Conservation (phyloP, 225 moss, liverwort and hornwort species). For the Sphagnum contortum region DNA sequence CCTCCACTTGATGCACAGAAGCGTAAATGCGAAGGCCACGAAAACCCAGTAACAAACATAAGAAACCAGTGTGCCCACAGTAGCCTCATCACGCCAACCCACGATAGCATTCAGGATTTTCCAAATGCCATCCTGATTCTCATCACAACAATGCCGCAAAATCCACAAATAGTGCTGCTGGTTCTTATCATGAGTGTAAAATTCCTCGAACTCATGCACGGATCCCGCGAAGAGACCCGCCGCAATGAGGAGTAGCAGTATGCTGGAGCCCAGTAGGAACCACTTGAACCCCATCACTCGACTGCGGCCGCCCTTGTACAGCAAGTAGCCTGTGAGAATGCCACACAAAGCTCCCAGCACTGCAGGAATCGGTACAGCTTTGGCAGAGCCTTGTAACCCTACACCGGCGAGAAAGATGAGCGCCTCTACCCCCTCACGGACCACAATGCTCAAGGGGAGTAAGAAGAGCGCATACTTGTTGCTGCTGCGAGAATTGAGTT, state of each 20-base stretch:
- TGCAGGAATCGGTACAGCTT: slow-evolving; percentile 43
- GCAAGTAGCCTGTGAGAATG: slow-evolving; percentile 19
- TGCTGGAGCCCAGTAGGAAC: slow-evolving; percentile 40
- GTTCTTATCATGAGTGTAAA: slow-evolving; percentile 1
- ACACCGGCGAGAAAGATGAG: slow-evolving; percentile 66
- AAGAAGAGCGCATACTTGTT: slow-evolving; percentile 55
- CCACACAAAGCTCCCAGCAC: slow-evolving; percentile 46
- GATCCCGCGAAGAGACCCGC: slow-evolving; percentile 56
- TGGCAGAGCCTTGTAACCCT: slow-evolving; percentile 43
- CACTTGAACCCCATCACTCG: slow-evolving; percentile 37
- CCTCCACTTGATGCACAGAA: slow-evolving; percentile 47
- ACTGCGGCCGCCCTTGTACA: slow-evolving; percentile 46
- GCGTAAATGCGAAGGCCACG: slow-evolving; percentile 15
- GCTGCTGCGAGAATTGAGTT: slow-evolving; percentile 1
- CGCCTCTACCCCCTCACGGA: slow-evolving; percentile 61
- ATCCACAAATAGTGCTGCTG: slow-evolving; percentile 55
- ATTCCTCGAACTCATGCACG: slow-evolving; percentile 74
- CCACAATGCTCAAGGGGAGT: slow-evolving; percentile 45
- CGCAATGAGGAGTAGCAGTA: slow-evolving; percentile 43
- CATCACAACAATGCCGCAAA: slow-evolving; percentile 45
- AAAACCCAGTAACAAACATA: slow-evolving; percentile 63
- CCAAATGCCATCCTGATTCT: slow-evolving; percentile 43
- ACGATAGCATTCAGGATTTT: slow-evolving; percentile 56
- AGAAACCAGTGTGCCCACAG: slow-evolving; percentile 43
- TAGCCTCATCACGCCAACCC: slow-evolving; percentile 67